phyloP scores from a whole-genome alignment of 2,329 filamentous ascomycete species.

The Davidsoniella eucalypti region DNA sequence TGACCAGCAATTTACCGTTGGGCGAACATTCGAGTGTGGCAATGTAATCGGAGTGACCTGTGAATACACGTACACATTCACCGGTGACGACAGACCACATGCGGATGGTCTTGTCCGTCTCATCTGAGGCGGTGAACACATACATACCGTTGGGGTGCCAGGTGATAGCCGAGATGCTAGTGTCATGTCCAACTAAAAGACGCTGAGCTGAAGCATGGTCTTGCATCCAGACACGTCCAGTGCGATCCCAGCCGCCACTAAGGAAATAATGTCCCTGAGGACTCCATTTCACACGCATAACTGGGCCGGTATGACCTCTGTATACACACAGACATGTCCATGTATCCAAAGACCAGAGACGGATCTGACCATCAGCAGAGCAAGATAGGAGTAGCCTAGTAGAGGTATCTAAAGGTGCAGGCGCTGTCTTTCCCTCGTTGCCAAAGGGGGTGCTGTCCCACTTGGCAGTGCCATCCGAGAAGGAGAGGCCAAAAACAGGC shows the following conservation, averaged over 20 bases:
- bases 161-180: constrained; percentile 74
- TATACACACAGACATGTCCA: constrained; percentile 91
- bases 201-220: constrained; percentile 82
- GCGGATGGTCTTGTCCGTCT: constrained; percentile 71
- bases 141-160: constrained; percentile 95
- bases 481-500: constrained; percentile 76
- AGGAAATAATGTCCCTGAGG: constrained; percentile 93
- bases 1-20: constrained; percentile 80
- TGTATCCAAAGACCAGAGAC: constrained; percentile 82
- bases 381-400: constrained; percentile 72
- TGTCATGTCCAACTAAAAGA: constrained; percentile 82
- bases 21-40: constrained; percentile 72
- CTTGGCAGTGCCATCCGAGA: constrained; percentile 54
- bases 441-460: constrained; percentile 33
- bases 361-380: constrained; percentile 73
- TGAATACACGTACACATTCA: constrained; percentile 76
- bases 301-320: constrained; percentile 78
- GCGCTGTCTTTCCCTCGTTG: constrained; percentile 26
- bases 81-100: constrained; percentile 95
- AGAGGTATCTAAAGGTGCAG: constrained; percentile 30
- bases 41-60: constrained; percentile 77
- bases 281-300: constrained; percentile 78
- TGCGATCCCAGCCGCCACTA: constrained; percentile 76
- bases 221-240: constrained; percentile 78
- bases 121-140: constrained; percentile 80